Base-by-base conservation (phyloP, 225 moss, liverwort and hornwort species). In the Takakia lepidozioides region DNA sequence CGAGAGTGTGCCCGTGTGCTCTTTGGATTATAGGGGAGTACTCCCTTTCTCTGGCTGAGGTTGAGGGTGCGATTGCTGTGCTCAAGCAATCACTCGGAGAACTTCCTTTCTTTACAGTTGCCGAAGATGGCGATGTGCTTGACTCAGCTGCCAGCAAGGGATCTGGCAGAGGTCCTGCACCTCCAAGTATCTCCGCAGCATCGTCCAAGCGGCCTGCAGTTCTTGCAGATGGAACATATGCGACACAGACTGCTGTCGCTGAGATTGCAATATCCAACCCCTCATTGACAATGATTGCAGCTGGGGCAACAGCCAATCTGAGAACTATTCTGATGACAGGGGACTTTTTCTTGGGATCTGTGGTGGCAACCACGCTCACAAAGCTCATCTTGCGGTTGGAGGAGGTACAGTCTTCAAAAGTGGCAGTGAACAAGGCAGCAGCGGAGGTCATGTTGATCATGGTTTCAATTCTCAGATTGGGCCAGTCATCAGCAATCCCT, bases 11-110 rank as follows among this genome's bases (percentile, higher is more conserved):
- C 27, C 86, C 89, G 17, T 89, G 93, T 65, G 93, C 93, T 7
- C 68, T 93, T 22, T 93, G 93, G 93, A 93, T 93, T 37, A 85
- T 93, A 50, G 93, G 93, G 18, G 88, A 93, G 72, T 89, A 93
- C 67, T 88, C 88, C 34, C 50, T 84, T 16, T 86, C 88, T 41
- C 58, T 66, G 27, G 32, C 72, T 14, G 93, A 93, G 56, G 84
- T 93, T 27, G 89, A 93, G 73, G 64, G 68, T 19, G 93, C 85
- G 27, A 89, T 93, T 25, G 22, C 69, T 10, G 70, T 81, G 36
- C 82, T 89, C 63, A 89, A 86, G 52, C 93, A 89, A 49, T 93
- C 89, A 26, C 66, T 93, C 20, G 93, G 93, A 40, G 84, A 86
- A 17, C 69, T 93, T 58, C 93, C 93, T 19, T 88, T 93, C 32